A percentile compares a stretch with the other conserved stretches of the same genome.
Evolutionary conservation across 257 asterid species (phyloP).

Genomic region (Salvia miltiorrhiza): DNA sequence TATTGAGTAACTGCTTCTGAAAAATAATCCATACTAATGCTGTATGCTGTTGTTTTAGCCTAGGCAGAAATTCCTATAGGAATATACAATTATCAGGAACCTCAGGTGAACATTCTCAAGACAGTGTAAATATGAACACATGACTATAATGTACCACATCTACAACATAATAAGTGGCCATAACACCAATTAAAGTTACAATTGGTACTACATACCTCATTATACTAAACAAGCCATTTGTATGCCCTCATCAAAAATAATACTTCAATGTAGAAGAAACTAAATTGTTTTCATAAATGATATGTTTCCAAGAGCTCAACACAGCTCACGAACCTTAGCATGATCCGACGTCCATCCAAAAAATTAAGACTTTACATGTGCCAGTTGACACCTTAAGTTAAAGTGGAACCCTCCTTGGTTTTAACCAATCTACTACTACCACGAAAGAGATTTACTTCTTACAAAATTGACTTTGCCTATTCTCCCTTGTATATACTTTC

Average conservation of each 20-base stretch:
- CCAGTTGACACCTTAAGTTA: neutral
- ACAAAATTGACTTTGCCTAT: neutral
- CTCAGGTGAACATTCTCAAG: neutral
- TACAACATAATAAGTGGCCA: neutral
- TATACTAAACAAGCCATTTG: neutral
- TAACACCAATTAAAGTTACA: neutral
- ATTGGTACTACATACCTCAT: neutral
- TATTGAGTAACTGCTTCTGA: neutral
- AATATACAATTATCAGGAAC: constrained; percentile 9
- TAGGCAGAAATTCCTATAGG: neutral
- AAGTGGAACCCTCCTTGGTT: neutral
- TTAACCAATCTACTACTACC: neutral
- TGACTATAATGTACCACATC: neutral
- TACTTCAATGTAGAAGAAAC: neutral
- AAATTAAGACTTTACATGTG: neutral
- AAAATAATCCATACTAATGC: neutral
- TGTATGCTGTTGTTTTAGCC: neutral
- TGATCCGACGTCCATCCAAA: neutral
- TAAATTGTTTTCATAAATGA: neutral
- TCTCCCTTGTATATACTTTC: neutral
- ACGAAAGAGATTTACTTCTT: neutral
- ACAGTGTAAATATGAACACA: neutral
- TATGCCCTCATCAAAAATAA: neutral
- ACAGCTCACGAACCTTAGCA: neutral
- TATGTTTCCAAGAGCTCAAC: neutral